A percentile compares a stretch with the other conserved stretches of the same genome.
Conservation (phyloP, 2,329 filamentous ascomycete genomes). For the Colletotrichum acutatum region DNA sequence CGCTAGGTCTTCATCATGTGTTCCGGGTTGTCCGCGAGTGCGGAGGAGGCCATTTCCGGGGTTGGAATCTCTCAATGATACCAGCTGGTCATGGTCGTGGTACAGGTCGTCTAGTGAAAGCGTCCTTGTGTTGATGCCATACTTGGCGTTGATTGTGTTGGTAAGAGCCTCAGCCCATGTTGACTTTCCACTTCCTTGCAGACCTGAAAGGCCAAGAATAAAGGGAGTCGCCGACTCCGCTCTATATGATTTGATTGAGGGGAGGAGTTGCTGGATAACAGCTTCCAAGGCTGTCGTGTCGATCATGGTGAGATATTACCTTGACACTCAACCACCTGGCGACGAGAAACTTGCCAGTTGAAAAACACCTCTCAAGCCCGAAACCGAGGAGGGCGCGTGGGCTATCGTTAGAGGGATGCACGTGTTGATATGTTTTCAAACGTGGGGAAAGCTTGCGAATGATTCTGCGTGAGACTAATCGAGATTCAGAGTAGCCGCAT, state of each 20-base stretch:
- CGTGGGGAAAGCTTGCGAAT: neutral
- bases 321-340: neutral
- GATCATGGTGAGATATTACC: slow-evolving; percentile 14
- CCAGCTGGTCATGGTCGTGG: slow-evolving; percentile 25
- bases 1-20: slow-evolving; percentile 29
- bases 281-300: slow-evolving; percentile 11
- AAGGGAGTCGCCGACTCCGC: slow-evolving; percentile 10
- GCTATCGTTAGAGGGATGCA: neutral
- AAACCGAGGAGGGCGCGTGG: neutral
- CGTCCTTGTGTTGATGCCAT: slow-evolving; percentile 27
- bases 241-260: slow-evolving; percentile 2
- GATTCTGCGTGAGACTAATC: neutral
- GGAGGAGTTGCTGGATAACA: slow-evolving; percentile 22
- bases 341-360: neutral
- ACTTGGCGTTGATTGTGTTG: slow-evolving; percentile 26
- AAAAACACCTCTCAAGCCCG: neutral
- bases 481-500: neutral
- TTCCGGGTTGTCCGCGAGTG: slow-evolving; percentile 30
- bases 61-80: slow-evolving; percentile 18
- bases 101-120: slow-evolving; percentile 32
- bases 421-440: slow-evolving; percentile 11
- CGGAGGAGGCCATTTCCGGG: slow-evolving; percentile 20
- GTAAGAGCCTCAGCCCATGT: slow-evolving; percentile 31
- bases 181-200: slow-evolving; percentile 35
- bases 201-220: slow-evolving; percentile 28